Conservation (phyloP, 2,329 filamentous ascomycete species). For the Ophiocordyceps camponoti-saundersi region DNA sequence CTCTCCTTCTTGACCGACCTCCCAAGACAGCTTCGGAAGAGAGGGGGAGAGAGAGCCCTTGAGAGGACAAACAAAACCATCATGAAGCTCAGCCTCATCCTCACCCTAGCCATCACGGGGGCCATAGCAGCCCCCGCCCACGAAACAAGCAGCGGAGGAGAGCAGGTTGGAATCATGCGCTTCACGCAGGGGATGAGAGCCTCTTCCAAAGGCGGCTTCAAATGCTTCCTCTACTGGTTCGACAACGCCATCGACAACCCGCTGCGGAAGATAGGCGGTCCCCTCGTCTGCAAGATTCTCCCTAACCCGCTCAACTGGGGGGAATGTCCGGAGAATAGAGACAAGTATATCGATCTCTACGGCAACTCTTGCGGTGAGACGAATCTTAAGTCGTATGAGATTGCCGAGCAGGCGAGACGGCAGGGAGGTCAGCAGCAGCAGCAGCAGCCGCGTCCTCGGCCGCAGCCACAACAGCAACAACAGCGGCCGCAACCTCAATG, state of each 20-base stretch:
- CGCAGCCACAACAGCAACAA: neutral
- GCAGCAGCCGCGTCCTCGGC: neutral
- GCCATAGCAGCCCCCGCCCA: neutral
- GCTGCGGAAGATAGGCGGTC: neutral
- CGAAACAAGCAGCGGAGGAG: too few species aligned
- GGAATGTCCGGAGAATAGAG: neutral
- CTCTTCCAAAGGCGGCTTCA: neutral
- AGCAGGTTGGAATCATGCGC: neutral
- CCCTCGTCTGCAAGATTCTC: neutral
- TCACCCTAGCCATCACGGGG: neutral
- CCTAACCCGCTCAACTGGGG: neutral
- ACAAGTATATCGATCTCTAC: neutral
- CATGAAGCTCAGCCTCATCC: neutral
- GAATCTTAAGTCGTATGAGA: neutral
- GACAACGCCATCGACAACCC: neutral
- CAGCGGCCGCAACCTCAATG: neutral
- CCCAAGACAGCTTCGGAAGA: neutral
- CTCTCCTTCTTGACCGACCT: too few species aligned
- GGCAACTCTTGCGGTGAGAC: neutral
- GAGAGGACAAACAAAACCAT: neutral
- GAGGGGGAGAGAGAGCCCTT: neutral
- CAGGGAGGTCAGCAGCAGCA: neutral
- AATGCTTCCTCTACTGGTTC: neutral
- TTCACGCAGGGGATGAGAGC: too few species aligned
- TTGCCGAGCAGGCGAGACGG: neutral